Conservation (phyloP, 106 monocot species). For the Phalaenopsis aphrodite region DNA sequence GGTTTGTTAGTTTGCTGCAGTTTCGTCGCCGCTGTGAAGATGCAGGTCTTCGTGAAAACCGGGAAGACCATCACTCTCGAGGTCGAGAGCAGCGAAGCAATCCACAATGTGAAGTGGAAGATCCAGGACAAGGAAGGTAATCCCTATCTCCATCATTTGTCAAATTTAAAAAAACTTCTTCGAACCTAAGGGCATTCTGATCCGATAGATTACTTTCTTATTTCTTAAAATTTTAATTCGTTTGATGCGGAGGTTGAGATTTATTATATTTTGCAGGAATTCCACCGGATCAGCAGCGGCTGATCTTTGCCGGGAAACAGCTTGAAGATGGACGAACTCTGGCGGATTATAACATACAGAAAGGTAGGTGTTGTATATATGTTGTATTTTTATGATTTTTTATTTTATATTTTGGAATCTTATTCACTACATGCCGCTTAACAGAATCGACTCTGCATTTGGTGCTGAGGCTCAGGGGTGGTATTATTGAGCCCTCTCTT, state of each 20-base stretch:
- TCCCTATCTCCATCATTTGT: background rate
- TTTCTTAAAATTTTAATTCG: background rate
- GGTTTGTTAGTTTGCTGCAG: too few relatives aligned
- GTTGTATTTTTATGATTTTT: background rate
- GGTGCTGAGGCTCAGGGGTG: conserved; percentile 49
- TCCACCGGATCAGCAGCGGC: conserved; percentile 7
- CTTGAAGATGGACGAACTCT: conserved; percentile 9
- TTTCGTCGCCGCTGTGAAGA: background rate
- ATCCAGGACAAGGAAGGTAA: conserved; percentile 36
- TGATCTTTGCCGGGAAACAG: conserved; percentile 8
- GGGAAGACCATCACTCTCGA: conserved; percentile 50
- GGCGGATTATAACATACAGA: conserved; percentile 11
- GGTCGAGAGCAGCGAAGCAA: conserved; percentile 46
- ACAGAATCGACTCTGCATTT: conserved; percentile 50
- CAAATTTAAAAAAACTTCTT: background rate
- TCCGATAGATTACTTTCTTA: background rate
- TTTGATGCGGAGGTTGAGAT: background rate
- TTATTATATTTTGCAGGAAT: background rate
- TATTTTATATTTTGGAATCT: too few relatives aligned
- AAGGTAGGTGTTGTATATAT: background rate
- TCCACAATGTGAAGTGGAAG: conserved; percentile 49
- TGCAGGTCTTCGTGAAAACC: conserved; percentile 61
- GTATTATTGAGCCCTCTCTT: conserved; percentile 52
- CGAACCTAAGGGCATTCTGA: background rate
- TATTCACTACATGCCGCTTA: background rate